Conservation (phyloP, 768 basidiomycete species). For the Lentinula boryana region DNA sequence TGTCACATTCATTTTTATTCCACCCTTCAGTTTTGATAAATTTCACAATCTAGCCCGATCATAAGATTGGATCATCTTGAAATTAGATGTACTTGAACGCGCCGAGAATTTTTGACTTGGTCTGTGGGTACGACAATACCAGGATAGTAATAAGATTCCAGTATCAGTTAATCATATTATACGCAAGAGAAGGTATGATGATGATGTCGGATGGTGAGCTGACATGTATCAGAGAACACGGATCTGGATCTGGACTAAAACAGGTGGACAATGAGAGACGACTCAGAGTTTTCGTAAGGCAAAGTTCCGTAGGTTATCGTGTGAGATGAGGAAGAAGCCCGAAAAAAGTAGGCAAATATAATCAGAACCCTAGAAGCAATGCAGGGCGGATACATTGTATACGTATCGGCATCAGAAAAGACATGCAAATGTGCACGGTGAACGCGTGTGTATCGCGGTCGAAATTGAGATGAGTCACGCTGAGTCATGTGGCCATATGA, state of each 20-base stretch:
- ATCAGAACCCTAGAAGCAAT: background rate
- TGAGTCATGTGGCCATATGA: background rate
- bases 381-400: background rate
- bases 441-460: background rate
- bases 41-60: too few species aligned
- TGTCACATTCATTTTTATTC: too few species aligned
- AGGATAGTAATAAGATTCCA: background rate
- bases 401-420: background rate
- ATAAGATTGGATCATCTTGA: too few species aligned
- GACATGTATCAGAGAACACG: background rate
- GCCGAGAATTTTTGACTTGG: background rate
- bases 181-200: too few species aligned
- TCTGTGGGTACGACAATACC: background rate
- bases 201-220: background rate
- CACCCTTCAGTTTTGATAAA: too few species aligned
- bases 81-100: too few species aligned
- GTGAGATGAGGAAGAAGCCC: background rate
- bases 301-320: background rate
- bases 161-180: too few species aligned
- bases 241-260: background rate
- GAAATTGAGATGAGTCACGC: background rate
- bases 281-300: background rate
- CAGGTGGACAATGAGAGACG: background rate
- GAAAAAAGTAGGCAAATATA: background rate
- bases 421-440: background rate